These are phyloP conservation scores for Ambrosia artemisiifolia DNA, from an alignment of 129 eudicot species.

Conservation along the genomic window DNA sequence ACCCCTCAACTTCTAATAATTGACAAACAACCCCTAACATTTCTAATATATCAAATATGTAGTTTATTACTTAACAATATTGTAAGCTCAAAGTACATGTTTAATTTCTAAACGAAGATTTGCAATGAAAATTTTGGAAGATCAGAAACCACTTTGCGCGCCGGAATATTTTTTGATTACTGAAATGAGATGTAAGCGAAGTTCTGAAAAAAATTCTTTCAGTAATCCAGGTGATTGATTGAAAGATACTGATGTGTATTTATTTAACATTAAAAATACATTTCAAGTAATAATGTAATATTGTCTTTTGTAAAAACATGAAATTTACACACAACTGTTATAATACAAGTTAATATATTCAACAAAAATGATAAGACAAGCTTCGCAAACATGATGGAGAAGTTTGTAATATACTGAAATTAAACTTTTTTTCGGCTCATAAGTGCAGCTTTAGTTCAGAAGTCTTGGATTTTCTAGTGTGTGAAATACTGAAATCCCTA, in stretches of 20 bases:
- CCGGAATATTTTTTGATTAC: not conserved
- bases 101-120: not conserved
- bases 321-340: not conserved
- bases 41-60: not conserved
- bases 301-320: not conserved
- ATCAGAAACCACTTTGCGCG: not conserved
- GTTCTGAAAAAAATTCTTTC: not conserved
- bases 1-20: slow-evolving; percentile 4
- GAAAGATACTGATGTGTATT: not conserved
- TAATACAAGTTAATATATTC: too few species aligned
- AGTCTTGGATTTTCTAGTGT: too few species aligned
- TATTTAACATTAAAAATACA: not conserved
- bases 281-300: not conserved
- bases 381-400: too few species aligned
- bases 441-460: too few species aligned
- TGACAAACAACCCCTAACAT: not conserved
- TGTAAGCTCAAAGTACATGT: not conserved
- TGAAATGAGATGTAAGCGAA: not conserved
- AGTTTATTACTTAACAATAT: not conserved
- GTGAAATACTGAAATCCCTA: too few species aligned
- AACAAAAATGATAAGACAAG: too few species aligned
- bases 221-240: not conserved
- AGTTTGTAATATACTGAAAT: too few species aligned
- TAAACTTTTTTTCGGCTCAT: too few species aligned
- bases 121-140: not conserved